Percentiles rank a stretch among this genome's conserved stretches.
phyloP scores from a whole-genome alignment of 148 eudicot species.

The Suaeda aralocaspica region DNA sequence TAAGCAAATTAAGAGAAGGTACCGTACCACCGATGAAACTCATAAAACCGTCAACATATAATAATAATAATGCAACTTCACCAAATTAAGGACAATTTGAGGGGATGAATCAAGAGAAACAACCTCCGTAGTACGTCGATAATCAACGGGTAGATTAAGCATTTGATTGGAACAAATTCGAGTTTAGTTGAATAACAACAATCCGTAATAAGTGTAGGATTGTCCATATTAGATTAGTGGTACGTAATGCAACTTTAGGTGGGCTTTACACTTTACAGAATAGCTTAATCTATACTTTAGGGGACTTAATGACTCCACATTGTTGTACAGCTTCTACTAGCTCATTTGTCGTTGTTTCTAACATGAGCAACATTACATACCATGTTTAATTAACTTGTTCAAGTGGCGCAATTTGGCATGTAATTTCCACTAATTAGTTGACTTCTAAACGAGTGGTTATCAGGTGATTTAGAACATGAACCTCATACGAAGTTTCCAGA shows the following conservation, averaged over 20 bases:
- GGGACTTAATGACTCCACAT: constrained; percentile 14
- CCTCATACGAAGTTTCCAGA: constrained; percentile 14
- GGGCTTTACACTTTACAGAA: constrained; percentile 14
- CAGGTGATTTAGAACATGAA: constrained; percentile 1
- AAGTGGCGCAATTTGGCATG: constrained; percentile 11
- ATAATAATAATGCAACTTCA: too few relatives aligned
- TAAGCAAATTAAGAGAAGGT: too few relatives aligned
- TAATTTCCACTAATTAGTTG: background rate
- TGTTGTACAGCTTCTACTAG: constrained; percentile 19
- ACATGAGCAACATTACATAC: constrained; percentile 18
- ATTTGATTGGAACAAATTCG: too few relatives aligned
- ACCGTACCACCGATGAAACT: too few relatives aligned
- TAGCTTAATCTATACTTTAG: constrained; percentile 23
- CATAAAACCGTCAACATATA: too few relatives aligned
- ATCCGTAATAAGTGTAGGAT: background rate
- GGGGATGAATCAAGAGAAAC: too few relatives aligned
- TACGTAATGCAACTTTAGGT: constrained; percentile 3
- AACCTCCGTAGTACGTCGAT: too few relatives aligned
- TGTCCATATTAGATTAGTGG: constrained; percentile 5
- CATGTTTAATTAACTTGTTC: constrained; percentile 1
- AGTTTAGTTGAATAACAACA: too few relatives aligned
- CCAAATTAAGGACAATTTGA: too few relatives aligned
- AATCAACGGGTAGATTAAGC: too few relatives aligned
- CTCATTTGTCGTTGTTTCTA: constrained; percentile 28
- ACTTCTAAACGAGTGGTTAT: background rate